Base-by-base conservation (phyloP, 768 basidiomycete species). In the Gymnopilus dilepis region DNA sequence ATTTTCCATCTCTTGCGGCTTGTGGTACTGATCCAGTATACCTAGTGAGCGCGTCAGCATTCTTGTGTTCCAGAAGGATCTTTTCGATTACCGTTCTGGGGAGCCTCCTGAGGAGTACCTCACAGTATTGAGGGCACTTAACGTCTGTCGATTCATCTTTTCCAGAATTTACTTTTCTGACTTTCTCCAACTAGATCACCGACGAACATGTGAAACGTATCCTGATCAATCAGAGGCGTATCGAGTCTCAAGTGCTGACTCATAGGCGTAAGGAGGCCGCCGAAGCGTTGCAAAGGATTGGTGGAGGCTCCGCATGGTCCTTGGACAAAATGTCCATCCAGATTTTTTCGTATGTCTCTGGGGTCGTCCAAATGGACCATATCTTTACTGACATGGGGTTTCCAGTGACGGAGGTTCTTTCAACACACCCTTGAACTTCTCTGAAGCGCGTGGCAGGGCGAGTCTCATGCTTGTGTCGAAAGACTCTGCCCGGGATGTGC, bases 111-210 rank as follows among this genome's bases (percentile, higher is more conserved):
- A 70, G 19, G 61, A 82, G 21, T 81, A 88, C 54, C 77, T 86
- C 3, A 98, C 96, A 6, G 84, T 96, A 24, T 80, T 97, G 24
- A 89, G 94, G 24, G 90, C 89, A 17, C 82, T 98, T 7, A 86
- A 91, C 26, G 97, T 95, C 63, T 7, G 85, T 75, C 34, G n/a
- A 4, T 6, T 41, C 28, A 34, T 64, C 40, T 30, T 34, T 9
- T 22, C 4, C 30, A 22, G 13, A 30, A 22, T 17, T 4, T 22
- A 22, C 12, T 13, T 40, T 31, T 34, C 34, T 57, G 12, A 47
- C 50, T 19, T 4, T 30, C 30, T 33, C 7, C 38, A 19, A n/a
- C n/a, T 66, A 98, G 95, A 81, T 97, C 62, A 80, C 84, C 13
- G 80, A 97, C 65, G 82, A 83, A 34, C 87, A 86, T 61, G 91